A percentile compares a stretch with the other conserved stretches of the same genome.
These are phyloP conservation scores for Eimeria maxima DNA, from an alignment of 169 alveolate genomes.

Conservation along the genomic window DNA sequence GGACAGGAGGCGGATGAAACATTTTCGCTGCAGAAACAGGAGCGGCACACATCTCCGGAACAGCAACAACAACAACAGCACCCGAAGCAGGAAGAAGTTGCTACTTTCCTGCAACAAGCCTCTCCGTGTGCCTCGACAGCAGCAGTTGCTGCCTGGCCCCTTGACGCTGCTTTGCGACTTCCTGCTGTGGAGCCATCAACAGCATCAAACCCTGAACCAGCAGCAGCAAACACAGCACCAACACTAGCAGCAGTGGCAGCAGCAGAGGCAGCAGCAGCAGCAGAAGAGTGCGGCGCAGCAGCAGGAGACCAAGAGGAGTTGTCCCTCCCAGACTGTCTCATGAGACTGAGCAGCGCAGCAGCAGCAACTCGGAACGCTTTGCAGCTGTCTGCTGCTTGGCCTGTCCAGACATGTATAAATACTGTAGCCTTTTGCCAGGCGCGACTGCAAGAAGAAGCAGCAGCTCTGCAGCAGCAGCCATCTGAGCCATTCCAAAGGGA, in stretches of 20 bases:
- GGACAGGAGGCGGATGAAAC: constrained; percentile 24
- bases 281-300: neutral
- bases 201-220: constrained; percentile 11
- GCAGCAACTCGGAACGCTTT: constrained; percentile 43
- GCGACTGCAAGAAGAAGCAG: constrained; percentile 61
- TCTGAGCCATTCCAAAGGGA: neutral
- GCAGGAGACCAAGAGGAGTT: neutral
- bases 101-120: constrained; percentile 16
- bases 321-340: constrained; percentile 16
- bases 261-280: neutral
- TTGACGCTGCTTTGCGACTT: constrained; percentile 17
- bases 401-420: constrained; percentile 15
- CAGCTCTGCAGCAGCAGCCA: constrained; percentile 53
- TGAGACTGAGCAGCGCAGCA: constrained; percentile 67
- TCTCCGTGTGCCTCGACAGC: neutral
- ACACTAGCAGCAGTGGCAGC: neutral
- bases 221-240: constrained; percentile 11
- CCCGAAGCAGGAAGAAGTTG: neutral
- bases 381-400: constrained; percentile 68
- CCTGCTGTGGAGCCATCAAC: constrained; percentile 6
- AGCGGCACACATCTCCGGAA: neutral
- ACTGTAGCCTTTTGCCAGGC: constrained; percentile 54
- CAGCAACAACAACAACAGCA: neutral
- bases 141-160: constrained; percentile 57
- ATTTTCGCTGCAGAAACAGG: neutral